Conservation (phyloP, 306 rosid species). For the Spatholobus suberectus region DNA sequence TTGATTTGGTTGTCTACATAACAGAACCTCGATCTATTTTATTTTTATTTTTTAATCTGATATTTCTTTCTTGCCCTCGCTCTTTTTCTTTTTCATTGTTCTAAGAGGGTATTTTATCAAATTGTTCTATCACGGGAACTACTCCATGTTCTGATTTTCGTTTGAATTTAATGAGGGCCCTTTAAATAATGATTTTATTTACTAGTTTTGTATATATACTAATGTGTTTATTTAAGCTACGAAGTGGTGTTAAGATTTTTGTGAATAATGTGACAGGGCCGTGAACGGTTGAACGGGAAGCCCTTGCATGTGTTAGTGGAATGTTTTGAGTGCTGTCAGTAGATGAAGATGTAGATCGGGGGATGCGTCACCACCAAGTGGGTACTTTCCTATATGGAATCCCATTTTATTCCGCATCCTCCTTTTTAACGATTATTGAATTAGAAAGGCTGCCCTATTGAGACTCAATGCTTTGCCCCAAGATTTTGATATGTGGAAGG, state of each 20-base stretch:
- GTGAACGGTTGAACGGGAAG: conserved; percentile 76
- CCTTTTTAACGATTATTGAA: not conserved
- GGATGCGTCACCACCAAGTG: conserved; percentile 30
- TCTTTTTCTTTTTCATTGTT: too few species aligned
- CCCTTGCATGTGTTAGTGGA: conserved; percentile 78
- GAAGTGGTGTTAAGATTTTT: not conserved
- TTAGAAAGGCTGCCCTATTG: not conserved
- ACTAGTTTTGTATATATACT: not conserved
- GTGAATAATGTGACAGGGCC: conserved; percentile 63
- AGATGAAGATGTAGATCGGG: conserved; percentile 21
- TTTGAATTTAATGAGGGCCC: not conserved
- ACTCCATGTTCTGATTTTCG: not conserved
- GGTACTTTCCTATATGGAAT: conserved; percentile 31
- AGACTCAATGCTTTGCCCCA: conserved; percentile 22
- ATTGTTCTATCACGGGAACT: not conserved
- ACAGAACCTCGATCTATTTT: not conserved
- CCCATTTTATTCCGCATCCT: not conserved
- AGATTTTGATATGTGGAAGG: conserved; percentile 18
- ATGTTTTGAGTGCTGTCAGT: conserved; percentile 47
- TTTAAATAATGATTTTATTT: not conserved
- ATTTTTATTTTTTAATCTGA: not conserved
- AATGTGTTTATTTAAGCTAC: not conserved
- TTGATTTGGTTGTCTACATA: not conserved
- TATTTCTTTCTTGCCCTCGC: not conserved
- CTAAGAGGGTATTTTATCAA: not conserved